Conservation (phyloP, 768 basidiomycete genomes). For the Leccinum pellstonianum region DNA sequence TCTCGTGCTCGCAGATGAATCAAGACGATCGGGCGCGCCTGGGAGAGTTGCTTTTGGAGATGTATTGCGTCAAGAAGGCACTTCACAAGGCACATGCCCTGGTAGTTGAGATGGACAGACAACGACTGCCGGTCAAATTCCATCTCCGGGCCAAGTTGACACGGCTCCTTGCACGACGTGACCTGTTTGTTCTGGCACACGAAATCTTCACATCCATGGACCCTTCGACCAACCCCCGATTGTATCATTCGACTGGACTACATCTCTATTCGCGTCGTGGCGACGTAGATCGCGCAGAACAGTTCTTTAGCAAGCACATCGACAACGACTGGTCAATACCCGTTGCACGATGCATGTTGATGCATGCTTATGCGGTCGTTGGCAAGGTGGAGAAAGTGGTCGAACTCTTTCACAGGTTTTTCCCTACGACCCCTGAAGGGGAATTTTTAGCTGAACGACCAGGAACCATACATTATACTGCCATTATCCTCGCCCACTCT, state of each 20-base stretch:
- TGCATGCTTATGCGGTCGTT: conserved; percentile 55
- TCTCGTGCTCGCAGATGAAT: conserved; percentile 24
- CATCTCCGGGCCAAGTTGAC: conserved; percentile 37
- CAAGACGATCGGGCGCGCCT: conserved; percentile 29
- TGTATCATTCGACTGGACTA: conserved; percentile 45
- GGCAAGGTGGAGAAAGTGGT: conserved; percentile 42
- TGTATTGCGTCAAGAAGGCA: conserved; percentile 33
- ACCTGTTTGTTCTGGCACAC: conserved; percentile 43
- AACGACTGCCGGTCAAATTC: conserved; percentile 31
- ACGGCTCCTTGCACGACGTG: conserved; percentile 41
- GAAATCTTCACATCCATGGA: conserved; percentile 39
- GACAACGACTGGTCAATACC: conserved; percentile 26
- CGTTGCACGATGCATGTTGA: conserved; percentile 42
- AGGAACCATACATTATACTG: conserved; percentile 49
- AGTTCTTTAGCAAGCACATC: conserved; percentile 40
- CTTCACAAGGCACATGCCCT: conserved; percentile 41
- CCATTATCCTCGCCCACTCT: conserved; percentile 55
- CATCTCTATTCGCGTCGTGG: conserved; percentile 54
- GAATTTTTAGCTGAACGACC: conserved; percentile 37
- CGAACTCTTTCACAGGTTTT: conserved; percentile 55
- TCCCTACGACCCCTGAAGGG: conserved; percentile 38
- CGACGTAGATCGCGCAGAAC: conserved; percentile 42
- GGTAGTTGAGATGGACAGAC: conserved; percentile 40
- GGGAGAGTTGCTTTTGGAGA: conserved; percentile 43
- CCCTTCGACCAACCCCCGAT: conserved; percentile 15